These are phyloP conservation scores for Shiraia bambusicola DNA, from an alignment of 2,329 filamentous ascomycete genomes.

Conservation along the genomic window DNA sequence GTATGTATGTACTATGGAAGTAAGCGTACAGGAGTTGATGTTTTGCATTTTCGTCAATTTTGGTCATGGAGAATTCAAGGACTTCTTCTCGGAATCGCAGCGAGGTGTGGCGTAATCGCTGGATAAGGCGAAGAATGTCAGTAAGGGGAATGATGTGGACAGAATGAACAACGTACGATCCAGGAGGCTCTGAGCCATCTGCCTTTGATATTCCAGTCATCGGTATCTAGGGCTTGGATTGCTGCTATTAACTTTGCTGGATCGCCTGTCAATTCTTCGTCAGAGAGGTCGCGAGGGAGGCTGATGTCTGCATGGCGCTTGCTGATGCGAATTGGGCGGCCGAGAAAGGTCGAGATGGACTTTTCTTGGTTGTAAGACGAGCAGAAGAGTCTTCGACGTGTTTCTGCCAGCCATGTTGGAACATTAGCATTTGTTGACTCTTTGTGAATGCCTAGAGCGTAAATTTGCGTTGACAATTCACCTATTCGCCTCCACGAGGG, in stretches of 20 bases:
- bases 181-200: slow-evolving; percentile 30
- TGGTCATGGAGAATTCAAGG: slow-evolving; percentile 30
- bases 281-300: slow-evolving; percentile 34
- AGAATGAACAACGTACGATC: slow-evolving; percentile 15
- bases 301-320: slow-evolving; percentile 34
- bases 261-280: slow-evolving; percentile 27
- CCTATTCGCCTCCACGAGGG: slow-evolving; percentile 37
- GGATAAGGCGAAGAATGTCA: slow-evolving; percentile 3
- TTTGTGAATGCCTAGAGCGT: slow-evolving; percentile 35
- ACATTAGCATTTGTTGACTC: slow-evolving; percentile 27
- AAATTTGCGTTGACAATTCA: slow-evolving; percentile 34
- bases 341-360: slow-evolving; percentile 38
- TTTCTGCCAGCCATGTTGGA: slow-evolving; percentile 33
- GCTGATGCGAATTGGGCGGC: slow-evolving; percentile 34
- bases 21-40: slow-evolving; percentile 24
- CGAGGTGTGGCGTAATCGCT: slow-evolving; percentile 28
- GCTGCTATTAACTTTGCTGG: slow-evolving; percentile 18
- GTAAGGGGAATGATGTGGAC: background rate
- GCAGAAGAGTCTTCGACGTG: slow-evolving; percentile 32
- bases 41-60: slow-evolving; percentile 22
- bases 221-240: slow-evolving; percentile 22
- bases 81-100: slow-evolving; percentile 36
- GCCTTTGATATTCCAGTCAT: slow-evolving; percentile 46
- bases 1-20: too few relatives aligned
- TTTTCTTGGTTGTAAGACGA: slow-evolving; percentile 37